A percentile compares a stretch with the other conserved stretches of the same genome.
These are phyloP conservation scores for Phytopythium oedochilum DNA, from an alignment of 352 stramenopile species.

Conservation along the genomic window DNA sequence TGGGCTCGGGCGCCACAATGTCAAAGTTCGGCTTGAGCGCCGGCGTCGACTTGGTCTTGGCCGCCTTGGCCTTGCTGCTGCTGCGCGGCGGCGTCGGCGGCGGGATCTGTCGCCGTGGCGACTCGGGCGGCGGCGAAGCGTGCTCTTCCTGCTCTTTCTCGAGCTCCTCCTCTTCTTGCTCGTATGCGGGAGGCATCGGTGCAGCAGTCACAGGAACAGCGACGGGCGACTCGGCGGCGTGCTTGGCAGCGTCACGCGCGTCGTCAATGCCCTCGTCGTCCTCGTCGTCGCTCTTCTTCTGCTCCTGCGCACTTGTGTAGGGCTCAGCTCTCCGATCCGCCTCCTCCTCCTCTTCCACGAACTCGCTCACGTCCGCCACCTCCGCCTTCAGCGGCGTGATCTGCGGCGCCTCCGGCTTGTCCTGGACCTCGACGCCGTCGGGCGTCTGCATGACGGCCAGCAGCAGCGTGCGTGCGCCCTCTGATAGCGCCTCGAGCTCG, in stretches of 20 bases:
- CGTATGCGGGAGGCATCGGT: not conserved
- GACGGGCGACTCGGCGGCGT: not conserved
- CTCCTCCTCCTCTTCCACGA: slow-evolving; percentile 34
- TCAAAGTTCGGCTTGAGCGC: slow-evolving; percentile 63
- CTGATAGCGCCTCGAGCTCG: slow-evolving; percentile 82
- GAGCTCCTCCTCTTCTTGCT: slow-evolving; percentile 13
- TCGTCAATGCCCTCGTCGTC: not conserved
- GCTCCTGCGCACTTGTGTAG: not conserved
- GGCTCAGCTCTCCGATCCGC: too few species aligned
- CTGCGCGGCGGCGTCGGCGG: slow-evolving; percentile 11
- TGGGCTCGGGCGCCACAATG: slow-evolving; percentile 57
- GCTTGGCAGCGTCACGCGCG: not conserved
- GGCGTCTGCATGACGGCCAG: slow-evolving; percentile 87
- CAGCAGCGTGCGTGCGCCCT: slow-evolving; percentile 77
- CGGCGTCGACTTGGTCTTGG: slow-evolving; percentile 11
- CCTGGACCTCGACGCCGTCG: slow-evolving; percentile 64
- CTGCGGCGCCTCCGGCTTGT: not conserved
- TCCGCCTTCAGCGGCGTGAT: slow-evolving; percentile 6
- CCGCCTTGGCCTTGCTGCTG: slow-evolving; percentile 1
- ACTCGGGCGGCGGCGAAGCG: slow-evolving; percentile 1
- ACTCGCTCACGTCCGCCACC: slow-evolving; percentile 11
- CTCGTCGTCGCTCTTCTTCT: not conserved
- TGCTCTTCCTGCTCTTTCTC: not conserved
- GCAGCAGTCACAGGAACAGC: not conserved
- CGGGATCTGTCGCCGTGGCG: slow-evolving; percentile 15